Evolutionary conservation across 2,329 filamentous ascomycete genomes (phyloP), one percentile per base, ranked within the genome.

Genomic region (Chaetomium sp.): DNA sequence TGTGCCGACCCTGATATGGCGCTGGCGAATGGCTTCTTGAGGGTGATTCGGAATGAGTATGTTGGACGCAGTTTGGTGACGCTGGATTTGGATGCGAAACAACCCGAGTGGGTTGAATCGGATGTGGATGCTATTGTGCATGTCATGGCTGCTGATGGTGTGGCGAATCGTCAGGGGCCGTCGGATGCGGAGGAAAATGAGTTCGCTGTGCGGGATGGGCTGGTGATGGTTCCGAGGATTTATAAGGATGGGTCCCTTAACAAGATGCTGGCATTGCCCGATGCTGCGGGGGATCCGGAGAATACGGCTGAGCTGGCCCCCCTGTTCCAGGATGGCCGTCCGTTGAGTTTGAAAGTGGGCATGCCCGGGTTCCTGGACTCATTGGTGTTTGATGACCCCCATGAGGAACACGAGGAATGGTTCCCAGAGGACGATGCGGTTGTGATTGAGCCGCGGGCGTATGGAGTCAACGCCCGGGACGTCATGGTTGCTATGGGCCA

Each of bases 371-470:
- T 53, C 6, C 41, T 64, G 4, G 61, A 60, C 43, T 55, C 52
- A 4, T 49, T 55, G 19, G 33, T 11, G 4, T 67, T 59, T 44
- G 44, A 42, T 42, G 55, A 52, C 60, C 65, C 50, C 60, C 59
- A 40, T 19, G 56, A 12, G 12, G 45, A 8, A 9, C 12, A 8
- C 54, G 60, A 52, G 27, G 42, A 19, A 43, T 27, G 19, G 19
- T 27, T 27, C 19, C 19, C 19, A 27, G 5, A 5, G 58, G 3
- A 12, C 6, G 46, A 66, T 47, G 59, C 67, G 14, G 62, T 76
- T 9, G 71, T 75, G 55, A 66, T 76, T 5, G 59, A 71, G 34
- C 50, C 45, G 11, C 33, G 33, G 32, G 45, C 45, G 6, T 47
- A 36, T 35, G 45, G 45, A 3, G 11, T 47, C 45, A 47, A 47